Percentiles rank a stretch among this genome's conserved stretches.
phyloP scores from a whole-genome alignment of 1,139 yeast genomes.

The Ogataea hybrid region DNA sequence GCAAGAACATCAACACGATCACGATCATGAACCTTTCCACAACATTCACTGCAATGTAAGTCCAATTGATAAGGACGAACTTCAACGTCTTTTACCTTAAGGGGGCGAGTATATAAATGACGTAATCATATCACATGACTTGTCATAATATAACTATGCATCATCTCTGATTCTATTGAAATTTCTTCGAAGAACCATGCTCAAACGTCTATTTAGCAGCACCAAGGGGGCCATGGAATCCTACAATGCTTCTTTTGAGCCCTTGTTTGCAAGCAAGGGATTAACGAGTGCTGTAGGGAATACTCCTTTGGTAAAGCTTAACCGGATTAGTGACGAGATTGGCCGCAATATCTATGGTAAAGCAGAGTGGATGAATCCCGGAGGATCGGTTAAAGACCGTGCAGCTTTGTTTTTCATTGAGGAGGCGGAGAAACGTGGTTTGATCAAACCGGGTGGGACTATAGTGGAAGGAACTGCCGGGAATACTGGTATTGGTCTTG shows the following conservation, averaged over 20 bases:
- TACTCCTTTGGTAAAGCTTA: conserved; percentile 74
- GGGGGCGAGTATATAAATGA: not conserved
- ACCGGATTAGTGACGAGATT: conserved; percentile 45
- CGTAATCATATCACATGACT: conserved; percentile 8
- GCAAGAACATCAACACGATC: conserved; percentile 31
- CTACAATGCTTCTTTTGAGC: conserved; percentile 21
- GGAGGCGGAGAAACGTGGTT: too few relatives aligned
- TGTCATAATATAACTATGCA: conserved; percentile 2
- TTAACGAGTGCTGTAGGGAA: conserved; percentile 54
- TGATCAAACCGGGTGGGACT: conserved; percentile 52
- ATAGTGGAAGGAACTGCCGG: conserved; percentile 72
- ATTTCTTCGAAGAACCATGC: not conserved
- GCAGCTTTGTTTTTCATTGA: conserved; percentile 78
- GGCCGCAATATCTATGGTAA: conserved; percentile 82
- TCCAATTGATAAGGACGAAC: conserved; percentile 25
- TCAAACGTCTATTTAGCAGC: conserved; percentile 4
- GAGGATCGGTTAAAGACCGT: conserved; percentile 88
- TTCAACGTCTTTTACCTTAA: conserved; percentile 25
- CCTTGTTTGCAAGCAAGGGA: conserved; percentile 23
- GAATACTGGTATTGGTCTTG: conserved; percentile 87
- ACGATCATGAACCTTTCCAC: conserved; percentile 23
- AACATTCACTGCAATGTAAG: conserved; percentile 17
- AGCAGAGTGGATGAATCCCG: conserved; percentile 92
- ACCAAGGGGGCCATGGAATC: conserved; percentile 10
- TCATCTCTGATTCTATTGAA: not conserved